phyloP scores from a whole-genome alignment of 2,329 filamentous ascomycete species.

The Fusarium protoensiforme region DNA sequence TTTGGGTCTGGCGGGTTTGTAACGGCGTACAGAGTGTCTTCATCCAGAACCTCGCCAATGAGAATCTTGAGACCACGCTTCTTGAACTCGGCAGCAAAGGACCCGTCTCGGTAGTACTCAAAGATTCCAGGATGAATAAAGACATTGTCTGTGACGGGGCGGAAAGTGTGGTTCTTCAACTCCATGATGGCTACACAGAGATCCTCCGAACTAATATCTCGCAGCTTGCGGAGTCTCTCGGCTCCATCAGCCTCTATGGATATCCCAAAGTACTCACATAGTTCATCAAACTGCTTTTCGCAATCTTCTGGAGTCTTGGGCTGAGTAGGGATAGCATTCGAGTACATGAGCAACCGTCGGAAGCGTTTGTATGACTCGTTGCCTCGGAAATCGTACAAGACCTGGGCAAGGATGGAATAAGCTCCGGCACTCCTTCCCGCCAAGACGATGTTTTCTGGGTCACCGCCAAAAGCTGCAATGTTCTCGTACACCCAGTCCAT shows the following conservation, averaged over 20 bases:
- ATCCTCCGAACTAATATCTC: background rate
- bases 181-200: constrained; percentile 15
- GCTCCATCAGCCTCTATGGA: background rate
- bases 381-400: constrained; percentile 13
- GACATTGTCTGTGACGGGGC: constrained; percentile 15
- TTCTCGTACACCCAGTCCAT: constrained; percentile 21
- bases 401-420: constrained; percentile 15
- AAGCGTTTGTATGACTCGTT: background rate
- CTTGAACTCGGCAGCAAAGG: constrained; percentile 28
- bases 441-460: constrained; percentile 10
- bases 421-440: constrained; percentile 19
- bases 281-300: constrained; percentile 12
- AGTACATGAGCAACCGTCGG: constrained; percentile 15
- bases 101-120: constrained; percentile 9
- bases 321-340: constrained; percentile 21
- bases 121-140: constrained; percentile 18
- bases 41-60: constrained; percentile 19
- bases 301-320: constrained; percentile 13
- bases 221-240: background rate
- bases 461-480: constrained; percentile 11
- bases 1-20: constrained; percentile 13
- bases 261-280: constrained; percentile 11
- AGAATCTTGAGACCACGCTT: constrained; percentile 1
- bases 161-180: constrained; percentile 18
- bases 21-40: constrained; percentile 19